A percentile compares a stretch with the other conserved stretches of the same genome.
phyloP scores from a whole-genome alignment of 1,139 yeast species.

The Yamadazyma membranifaciens region DNA sequence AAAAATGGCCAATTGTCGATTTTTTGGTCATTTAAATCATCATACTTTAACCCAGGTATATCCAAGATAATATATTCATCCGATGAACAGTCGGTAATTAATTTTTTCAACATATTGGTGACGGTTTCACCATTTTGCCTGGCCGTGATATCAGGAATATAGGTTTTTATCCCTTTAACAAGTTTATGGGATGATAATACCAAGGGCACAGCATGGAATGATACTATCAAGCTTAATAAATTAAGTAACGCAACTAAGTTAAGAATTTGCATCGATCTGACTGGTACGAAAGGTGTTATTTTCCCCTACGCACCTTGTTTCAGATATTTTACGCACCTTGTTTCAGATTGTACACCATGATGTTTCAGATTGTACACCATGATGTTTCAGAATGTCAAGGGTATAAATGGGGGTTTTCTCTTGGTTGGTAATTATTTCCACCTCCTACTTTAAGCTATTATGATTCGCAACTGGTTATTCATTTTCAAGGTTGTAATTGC shows the following conservation, averaged over 20 bases:
- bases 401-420: not conserved
- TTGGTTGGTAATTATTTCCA: too few species aligned
- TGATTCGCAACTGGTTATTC: too few species aligned
- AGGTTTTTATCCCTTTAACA: slow-evolving; percentile 31
- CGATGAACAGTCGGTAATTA: slow-evolving; percentile 61
- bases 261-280: not conserved
- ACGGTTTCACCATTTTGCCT: slow-evolving; percentile 23
- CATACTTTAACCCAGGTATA: slow-evolving; percentile 62
- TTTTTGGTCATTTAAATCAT: slow-evolving; percentile 49
- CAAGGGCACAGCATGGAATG: slow-evolving; percentile 24
- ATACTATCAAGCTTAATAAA: not conserved
- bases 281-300: slow-evolving; percentile 1
- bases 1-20: slow-evolving; percentile 52
- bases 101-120: slow-evolving; percentile 44
- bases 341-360: slow-evolving; percentile 7
- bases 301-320: slow-evolving; percentile 5
- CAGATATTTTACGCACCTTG: slow-evolving; percentile 7
- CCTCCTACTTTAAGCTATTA: too few species aligned
- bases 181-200: slow-evolving; percentile 43
- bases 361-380: slow-evolving; percentile 4
- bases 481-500: not conserved
- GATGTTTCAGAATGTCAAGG: not conserved
- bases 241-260: too few species aligned
- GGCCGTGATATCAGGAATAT: slow-evolving; percentile 18
- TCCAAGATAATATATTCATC: slow-evolving; percentile 69